Evolutionary conservation across 202 grass and related monocot genomes (phyloP), one percentile per base, ranked within the genome.

Genomic region (Dendrocalamus latiflorus): DNA sequence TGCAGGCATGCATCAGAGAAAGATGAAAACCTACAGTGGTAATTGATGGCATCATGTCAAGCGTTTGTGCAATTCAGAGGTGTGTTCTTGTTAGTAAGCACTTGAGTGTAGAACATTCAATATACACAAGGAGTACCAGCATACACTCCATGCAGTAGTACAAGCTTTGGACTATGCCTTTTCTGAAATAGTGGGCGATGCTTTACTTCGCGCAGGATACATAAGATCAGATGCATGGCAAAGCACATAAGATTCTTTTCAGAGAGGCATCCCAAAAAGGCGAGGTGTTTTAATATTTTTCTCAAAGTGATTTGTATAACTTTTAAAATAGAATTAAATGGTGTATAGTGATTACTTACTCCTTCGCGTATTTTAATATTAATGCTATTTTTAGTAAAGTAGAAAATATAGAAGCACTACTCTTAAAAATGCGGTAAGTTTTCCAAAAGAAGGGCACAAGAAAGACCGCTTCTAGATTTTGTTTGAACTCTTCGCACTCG

Each of bases 391-490:
- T 60, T 76, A 28, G 34, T 25, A 49, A 41, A 16, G 30, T 8
- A 58, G 15, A 21, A 2, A 12, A 22, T n/a, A n/a, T n/a, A n/a
- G 47, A 28, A 9, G 41, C 41, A 10, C n/a, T n/a, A n/a, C n/a
- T 42, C 2, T 10, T 1, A 8, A 42, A 42, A 42, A 42, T 5
- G 11, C 43, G 41, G 26, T 77, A 68, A 43, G 5, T 37, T 81
- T 79, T 89, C 14, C 62, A 58, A 68, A 68, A 84, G 44, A 42
- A 33, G 22, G 50, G 66, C 41, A 51, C 41, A 44, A 18, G 65
- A 34, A 24, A 72, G 47, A 89, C 75, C 18, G 24, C 74, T 74
- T 86, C 84, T 74, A 67, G 84, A 90, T 83, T 42, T 53, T 51
- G 57, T 45, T 76, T 86, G 79, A 86, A 90, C 60, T 54, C 39